These are phyloP conservation scores for Ophiostoma australiae DNA, from an alignment of 2,329 filamentous ascomycete genomes.

Conservation along the genomic window DNA sequence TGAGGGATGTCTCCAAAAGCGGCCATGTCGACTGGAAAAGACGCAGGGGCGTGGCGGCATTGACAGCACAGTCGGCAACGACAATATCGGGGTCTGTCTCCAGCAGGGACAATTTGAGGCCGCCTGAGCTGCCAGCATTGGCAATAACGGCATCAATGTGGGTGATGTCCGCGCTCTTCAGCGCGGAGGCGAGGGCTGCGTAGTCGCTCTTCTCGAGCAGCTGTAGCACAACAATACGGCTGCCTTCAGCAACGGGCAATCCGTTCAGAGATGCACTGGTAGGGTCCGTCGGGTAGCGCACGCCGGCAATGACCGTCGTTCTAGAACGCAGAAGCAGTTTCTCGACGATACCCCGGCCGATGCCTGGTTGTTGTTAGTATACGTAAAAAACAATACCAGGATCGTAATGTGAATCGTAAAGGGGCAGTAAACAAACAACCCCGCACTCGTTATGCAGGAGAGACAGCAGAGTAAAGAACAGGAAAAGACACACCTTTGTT, in stretches of 20 bases:
- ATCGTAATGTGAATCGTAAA: background rate
- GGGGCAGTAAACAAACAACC: background rate
- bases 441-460: background rate
- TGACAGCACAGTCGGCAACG: conserved; percentile 26
- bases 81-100: conserved; percentile 27
- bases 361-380: conserved; percentile 18
- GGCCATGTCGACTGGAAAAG: conserved; percentile 30
- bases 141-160: conserved; percentile 30
- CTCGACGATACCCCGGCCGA: conserved; percentile 25
- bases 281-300: conserved; percentile 27
- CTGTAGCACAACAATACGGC: background rate
- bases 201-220: background rate
- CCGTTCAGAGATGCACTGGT: conserved; percentile 66
- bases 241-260: conserved; percentile 41
- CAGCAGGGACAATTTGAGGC: conserved; percentile 27
- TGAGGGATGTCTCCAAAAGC: conserved; percentile 23
- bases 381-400: background rate
- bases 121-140: conserved; percentile 30
- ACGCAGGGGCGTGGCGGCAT: conserved; percentile 26
- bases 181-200: background rate
- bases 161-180: background rate
- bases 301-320: conserved; percentile 31
- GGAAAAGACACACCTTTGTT: background rate
- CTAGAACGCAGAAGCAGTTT: conserved; percentile 26
- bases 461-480: background rate